These are phyloP conservation scores for Basidiobolus meristosporus DNA, from an alignment of 371 early-diverging fungal species.

Conservation along the genomic window DNA sequence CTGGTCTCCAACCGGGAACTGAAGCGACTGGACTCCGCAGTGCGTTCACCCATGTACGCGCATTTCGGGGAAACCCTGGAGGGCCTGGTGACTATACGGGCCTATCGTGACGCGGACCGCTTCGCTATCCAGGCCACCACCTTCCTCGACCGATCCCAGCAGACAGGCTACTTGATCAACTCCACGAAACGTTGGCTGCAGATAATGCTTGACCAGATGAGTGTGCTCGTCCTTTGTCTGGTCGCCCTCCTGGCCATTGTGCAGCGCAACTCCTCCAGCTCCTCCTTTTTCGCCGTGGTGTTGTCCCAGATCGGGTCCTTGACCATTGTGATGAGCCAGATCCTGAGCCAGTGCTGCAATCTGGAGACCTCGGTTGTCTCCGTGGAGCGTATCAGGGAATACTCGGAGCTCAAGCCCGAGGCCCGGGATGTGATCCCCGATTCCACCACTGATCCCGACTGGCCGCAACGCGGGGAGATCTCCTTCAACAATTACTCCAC, in stretches of 20 bases:
- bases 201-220: too few species aligned
- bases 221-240: too few species aligned
- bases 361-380: slow-evolving; percentile 52
- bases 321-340: too few species aligned
- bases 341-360: slow-evolving; percentile 45
- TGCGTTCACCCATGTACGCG: slow-evolving; percentile 62
- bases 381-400: slow-evolving; percentile 41
- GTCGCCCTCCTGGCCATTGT: too few species aligned
- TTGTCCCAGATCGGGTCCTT: too few species aligned
- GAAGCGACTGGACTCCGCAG: slow-evolving; percentile 63
- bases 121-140: too few species aligned
- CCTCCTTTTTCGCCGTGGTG: too few species aligned
- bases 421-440: slow-evolving; percentile 6
- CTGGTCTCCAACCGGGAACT: slow-evolving; percentile 37
- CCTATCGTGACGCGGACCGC: slow-evolving; percentile 13
- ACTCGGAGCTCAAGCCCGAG: slow-evolving; percentile 8
- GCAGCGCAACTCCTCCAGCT: too few species aligned
- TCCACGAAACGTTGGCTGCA: too few species aligned
- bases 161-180: too few species aligned
- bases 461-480: slow-evolving; percentile 49
- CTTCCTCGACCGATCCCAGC: too few species aligned
- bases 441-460: slow-evolving; percentile 11
- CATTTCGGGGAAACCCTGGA: slow-evolving; percentile 53
- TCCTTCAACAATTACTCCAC: slow-evolving; percentile 43
- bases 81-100: slow-evolving; percentile 28